phyloP scores from a whole-genome alignment of 805 yeast genomes.

The Saturnispora serradocipensis region DNA sequence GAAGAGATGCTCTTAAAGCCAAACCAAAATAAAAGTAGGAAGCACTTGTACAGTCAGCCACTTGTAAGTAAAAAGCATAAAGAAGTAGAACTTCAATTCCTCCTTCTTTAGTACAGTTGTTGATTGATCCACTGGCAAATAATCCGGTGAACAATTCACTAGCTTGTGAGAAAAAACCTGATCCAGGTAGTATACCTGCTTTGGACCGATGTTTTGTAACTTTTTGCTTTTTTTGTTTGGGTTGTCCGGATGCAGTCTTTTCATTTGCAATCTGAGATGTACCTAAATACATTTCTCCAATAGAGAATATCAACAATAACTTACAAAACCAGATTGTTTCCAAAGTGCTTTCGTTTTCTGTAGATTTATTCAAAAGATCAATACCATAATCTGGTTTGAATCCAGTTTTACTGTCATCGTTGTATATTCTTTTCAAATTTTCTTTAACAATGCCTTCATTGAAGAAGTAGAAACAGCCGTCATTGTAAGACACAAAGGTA shows the following conservation, averaged over 20 bases:
- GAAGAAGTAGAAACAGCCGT: conserved; percentile 77
- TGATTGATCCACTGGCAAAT: conserved; percentile 73
- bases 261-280: conserved; percentile 54
- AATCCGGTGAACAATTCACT: conserved; percentile 71
- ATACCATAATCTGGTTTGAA: conserved; percentile 25
- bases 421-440: conserved; percentile 53
- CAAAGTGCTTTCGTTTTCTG: conserved; percentile 43
- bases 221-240: conserved; percentile 19
- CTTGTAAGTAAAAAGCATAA: conserved; percentile 73
- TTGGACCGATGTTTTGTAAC: background rate
- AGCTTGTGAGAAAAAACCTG: conserved; percentile 70
- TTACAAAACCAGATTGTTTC: conserved; percentile 81
- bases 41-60: conserved; percentile 76
- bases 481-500: conserved; percentile 69
- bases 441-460: conserved; percentile 73
- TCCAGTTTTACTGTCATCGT: conserved; percentile 30
- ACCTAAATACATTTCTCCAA: conserved; percentile 77
- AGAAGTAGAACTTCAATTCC: conserved; percentile 68
- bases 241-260: conserved; percentile 28
- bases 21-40: conserved; percentile 74
- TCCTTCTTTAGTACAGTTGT: conserved; percentile 68
- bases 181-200: conserved; percentile 56
- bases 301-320: conserved; percentile 60
- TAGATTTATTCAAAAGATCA: conserved; percentile 19
- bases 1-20: conserved; percentile 62